Conservation (phyloP, 2,329 filamentous ascomycete species). For the Aspergillus hortae region DNA sequence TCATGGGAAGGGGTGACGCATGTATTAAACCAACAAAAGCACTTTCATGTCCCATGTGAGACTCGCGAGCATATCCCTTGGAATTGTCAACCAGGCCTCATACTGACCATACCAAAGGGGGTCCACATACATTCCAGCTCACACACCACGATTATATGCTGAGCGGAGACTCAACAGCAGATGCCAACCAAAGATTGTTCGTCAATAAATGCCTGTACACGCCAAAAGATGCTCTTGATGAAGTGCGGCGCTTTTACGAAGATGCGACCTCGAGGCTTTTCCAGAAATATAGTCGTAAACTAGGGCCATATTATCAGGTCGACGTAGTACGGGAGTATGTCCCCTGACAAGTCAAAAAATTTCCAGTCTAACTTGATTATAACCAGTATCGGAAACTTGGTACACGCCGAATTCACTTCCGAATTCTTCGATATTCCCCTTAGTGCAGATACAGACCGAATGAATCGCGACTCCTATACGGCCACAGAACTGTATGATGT, state of each 20-base stretch:
- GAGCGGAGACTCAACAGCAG: not conserved
- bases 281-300: not conserved
- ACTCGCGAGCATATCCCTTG: not conserved
- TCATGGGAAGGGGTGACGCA: slow-evolving; percentile 2
- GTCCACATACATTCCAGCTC: slow-evolving; percentile 3
- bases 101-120: not conserved
- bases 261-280: not conserved
- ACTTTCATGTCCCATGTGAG: slow-evolving; percentile 4
- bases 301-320: slow-evolving; percentile 1
- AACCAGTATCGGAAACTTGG: slow-evolving; percentile 3
- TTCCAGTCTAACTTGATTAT: too few species aligned
- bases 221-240: slow-evolving; percentile 1
- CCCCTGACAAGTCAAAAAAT: not conserved
- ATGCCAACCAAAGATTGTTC: slow-evolving; percentile 1
- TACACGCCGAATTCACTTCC: slow-evolving; percentile 2
- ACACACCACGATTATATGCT: slow-evolving; percentile 5
- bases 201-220: slow-evolving; percentile 3
- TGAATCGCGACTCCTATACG: not conserved
- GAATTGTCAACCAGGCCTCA: not conserved
- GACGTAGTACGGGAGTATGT: slow-evolving; percentile 6
- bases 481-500: slow-evolving; percentile 1
- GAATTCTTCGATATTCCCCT: slow-evolving; percentile 5
- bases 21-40: slow-evolving; percentile 1
- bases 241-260: slow-evolving; percentile 3
- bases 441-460: not conserved